Evolutionary conservation across 108 stramenopile species (phyloP), one percentile per base, ranked within the genome.

Genomic region (Thalassiosira profunda): DNA sequence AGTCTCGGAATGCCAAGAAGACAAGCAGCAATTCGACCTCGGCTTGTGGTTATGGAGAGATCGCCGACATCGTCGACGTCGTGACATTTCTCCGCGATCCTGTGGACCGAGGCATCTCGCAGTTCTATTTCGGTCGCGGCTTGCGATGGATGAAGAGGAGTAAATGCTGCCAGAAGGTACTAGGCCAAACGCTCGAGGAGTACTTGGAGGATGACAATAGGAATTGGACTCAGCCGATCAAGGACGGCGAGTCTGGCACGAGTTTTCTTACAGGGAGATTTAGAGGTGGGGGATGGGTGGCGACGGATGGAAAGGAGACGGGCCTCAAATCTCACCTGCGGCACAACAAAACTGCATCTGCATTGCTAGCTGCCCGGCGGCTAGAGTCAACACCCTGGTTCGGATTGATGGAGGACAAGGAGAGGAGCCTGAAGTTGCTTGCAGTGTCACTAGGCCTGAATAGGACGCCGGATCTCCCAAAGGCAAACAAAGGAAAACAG

Each of bases 41-140:
- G 29, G 73, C 52, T 24, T n/a, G n/a, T n/a, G n/a, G n/a, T n/a
- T n/a, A n/a, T n/a, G n/a, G n/a, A n/a, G n/a, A n/a, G n/a, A n/a
- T n/a, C n/a, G n/a, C n/a, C n/a, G n/a, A n/a, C n/a, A n/a, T n/a
- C n/a, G n/a, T n/a, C n/a, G 65, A 67, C 47, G 73, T 74, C 7
- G 40, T 74, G 3, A 74, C 79, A 4, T 70, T 74, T 26, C 42
- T 80, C 5, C 73, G 79, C 0, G 34, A 80, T 67, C 79, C 79
- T 20, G 67, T 75, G 11, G 67, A 56, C 7, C 28, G 80, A 7
- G 61, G 70, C 0, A 2, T 71, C 15, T 69, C 67, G 2, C 70
- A 72, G 44, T 81, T 81, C 40, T 59, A 72, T 33, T 81, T 52
- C 47, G 46, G 38, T 29, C 60, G 69, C 25, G 59, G 37, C 2